phyloP scores from a whole-genome alignment of 495 filamentous ascomycete species.

The Aspergillus bertholletiae region DNA sequence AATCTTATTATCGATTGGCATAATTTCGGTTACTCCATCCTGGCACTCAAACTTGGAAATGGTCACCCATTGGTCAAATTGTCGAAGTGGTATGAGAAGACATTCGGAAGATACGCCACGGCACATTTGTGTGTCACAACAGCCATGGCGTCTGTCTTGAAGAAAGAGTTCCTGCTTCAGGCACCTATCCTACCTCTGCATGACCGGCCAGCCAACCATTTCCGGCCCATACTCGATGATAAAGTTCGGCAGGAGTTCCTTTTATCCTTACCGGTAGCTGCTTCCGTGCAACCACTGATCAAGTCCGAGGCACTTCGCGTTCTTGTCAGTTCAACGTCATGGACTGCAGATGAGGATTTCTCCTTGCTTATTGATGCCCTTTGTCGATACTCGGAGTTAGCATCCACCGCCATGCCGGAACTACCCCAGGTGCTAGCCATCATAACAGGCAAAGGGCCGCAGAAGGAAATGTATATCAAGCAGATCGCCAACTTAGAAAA shows the following conservation, averaged over 20 bases:
- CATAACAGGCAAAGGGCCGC: constrained; percentile 91
- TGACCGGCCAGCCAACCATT: constrained; percentile 81
- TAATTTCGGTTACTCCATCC: constrained; percentile 97
- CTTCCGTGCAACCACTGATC: constrained; percentile 52
- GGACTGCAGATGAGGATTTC: constrained; percentile 97
- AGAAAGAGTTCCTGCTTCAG: constrained; percentile 56
- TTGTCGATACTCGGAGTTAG: constrained; percentile 59
- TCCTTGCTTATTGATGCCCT: constrained; percentile 82
- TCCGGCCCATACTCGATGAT: constrained; percentile 59
- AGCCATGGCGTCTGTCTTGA: constrained; percentile 77
- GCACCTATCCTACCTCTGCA: constrained; percentile 71
- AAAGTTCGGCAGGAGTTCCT: constrained; percentile 57
- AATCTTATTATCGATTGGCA: constrained; percentile 94
- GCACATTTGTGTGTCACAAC: constrained; percentile 83
- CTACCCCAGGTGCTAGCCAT: constrained; percentile 72
- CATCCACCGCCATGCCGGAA: constrained; percentile 23
- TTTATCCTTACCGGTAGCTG: constrained; percentile 53
- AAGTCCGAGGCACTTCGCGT: constrained; percentile 55
- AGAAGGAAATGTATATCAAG: constrained; percentile 70
- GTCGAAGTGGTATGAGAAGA: constrained; percentile 71
- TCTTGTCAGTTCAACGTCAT: constrained; percentile 87
- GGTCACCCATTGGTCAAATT: constrained; percentile 72
- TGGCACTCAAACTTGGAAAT: constrained; percentile 61
- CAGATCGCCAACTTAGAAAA: constrained; percentile 56
- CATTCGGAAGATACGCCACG: constrained; percentile 63